Evolutionary conservation across 2,329 filamentous ascomycete species (phyloP).

Genomic region (Ceratocystis ficicola): DNA sequence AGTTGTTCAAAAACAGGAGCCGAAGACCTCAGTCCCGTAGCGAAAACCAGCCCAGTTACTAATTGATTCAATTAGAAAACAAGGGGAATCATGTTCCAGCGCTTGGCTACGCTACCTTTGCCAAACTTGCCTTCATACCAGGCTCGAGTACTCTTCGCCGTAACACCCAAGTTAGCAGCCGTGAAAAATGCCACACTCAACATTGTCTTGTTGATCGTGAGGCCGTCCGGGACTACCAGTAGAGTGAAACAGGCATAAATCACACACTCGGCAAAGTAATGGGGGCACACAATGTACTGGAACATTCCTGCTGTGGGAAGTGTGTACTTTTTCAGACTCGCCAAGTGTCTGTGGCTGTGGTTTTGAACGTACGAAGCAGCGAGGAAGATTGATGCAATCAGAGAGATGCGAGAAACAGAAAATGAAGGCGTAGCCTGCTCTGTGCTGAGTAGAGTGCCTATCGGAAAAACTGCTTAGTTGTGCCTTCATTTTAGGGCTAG

Average conservation of each 20-base stretch:
- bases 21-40: too few species aligned
- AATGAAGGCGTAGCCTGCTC: not conserved
- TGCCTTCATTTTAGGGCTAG: not conserved
- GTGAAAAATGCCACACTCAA: conserved; percentile 61
- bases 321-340: conserved; percentile 66
- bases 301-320: conserved; percentile 66
- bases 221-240: conserved; percentile 55
- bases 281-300: conserved; percentile 61
- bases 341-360: conserved; percentile 57
- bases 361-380: conserved; percentile 63
- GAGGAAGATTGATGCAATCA: conserved; percentile 53
- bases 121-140: conserved; percentile 77
- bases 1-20: too few species aligned
- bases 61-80: conserved; percentile 40
- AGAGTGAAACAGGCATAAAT: conserved; percentile 72
- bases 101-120: conserved; percentile 44
- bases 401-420: conserved; percentile 16
- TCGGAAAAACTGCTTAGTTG: not conserved
- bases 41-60: not conserved
- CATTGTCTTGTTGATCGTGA: conserved; percentile 59
- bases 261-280: conserved; percentile 80
- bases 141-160: conserved; percentile 60
- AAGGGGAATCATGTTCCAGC: conserved; percentile 67
- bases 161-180: conserved; percentile 65
- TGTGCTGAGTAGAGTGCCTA: not conserved